A percentile compares a stretch with the other conserved stretches of the same genome.
Conservation (phyloP, 768 basidiomycete genomes). For the Boletellus ananas region DNA sequence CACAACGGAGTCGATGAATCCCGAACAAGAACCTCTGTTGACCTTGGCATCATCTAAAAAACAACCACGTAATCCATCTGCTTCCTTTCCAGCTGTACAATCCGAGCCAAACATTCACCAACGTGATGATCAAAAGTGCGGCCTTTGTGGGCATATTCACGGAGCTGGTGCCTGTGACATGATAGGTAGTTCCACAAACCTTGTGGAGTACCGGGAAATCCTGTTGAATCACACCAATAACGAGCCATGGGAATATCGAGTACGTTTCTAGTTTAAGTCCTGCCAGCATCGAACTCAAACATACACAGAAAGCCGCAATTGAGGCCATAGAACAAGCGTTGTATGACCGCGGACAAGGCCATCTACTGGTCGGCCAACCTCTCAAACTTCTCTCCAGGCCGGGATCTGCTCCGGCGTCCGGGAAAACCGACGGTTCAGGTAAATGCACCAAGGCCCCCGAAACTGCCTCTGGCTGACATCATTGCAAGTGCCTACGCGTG, state of each 20-base stretch:
- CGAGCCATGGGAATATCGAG: conserved; percentile 64
- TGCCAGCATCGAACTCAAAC: conserved; percentile 4
- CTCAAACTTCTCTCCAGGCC: conserved; percentile 47
- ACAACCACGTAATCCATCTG: conserved; percentile 1
- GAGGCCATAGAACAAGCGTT: conserved; percentile 66
- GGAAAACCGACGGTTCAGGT: conserved; percentile 8
- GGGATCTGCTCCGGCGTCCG: conserved; percentile 9
- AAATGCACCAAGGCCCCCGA: not conserved
- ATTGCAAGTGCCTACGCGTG: not conserved
- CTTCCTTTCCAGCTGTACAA: conserved; percentile 3
- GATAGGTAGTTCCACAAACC: conserved; percentile 60
- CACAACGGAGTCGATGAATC: conserved; percentile 23
- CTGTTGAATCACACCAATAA: conserved; percentile 59
- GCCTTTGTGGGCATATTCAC: conserved; percentile 58
- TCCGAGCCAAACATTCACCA: not conserved
- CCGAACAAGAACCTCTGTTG: conserved; percentile 2
- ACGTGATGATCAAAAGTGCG: conserved; percentile 39
- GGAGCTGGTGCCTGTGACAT: conserved; percentile 53
- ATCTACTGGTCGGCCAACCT: conserved; percentile 62
- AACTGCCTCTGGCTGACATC: not conserved
- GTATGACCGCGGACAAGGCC: conserved; percentile 48
- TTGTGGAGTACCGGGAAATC: conserved; percentile 67
- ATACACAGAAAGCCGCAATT: conserved; percentile 57
- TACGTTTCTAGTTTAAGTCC: conserved; percentile 30
- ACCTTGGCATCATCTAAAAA: not conserved